Percentiles rank a stretch among this genome's conserved stretches.
Evolutionary conservation across 2,329 filamentous ascomycete species (phyloP).

Genomic region (Aspergillus sclerotialis): DNA sequence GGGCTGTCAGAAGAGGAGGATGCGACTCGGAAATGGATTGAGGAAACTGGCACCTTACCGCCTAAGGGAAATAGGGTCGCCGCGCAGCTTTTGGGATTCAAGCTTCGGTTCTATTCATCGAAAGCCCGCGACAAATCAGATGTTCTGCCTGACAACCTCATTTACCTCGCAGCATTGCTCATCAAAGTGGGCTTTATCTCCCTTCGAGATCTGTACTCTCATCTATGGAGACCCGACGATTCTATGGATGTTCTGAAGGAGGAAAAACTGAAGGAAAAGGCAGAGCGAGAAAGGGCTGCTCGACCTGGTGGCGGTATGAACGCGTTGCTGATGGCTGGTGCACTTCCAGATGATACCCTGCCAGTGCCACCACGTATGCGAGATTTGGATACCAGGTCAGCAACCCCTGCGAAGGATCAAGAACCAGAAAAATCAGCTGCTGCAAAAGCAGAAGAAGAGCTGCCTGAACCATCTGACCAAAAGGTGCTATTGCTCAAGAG

Average conservation of each 20-base stretch:
- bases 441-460: conserved; percentile 37
- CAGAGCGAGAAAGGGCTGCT: conserved; percentile 66
- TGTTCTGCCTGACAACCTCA: conserved; percentile 79
- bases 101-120: conserved; percentile 89
- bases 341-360: conserved; percentile 72
- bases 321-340: conserved; percentile 78
- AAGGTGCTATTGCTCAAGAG: conserved; percentile 80
- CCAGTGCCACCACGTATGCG: conserved; percentile 43
- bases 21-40: conserved; percentile 66
- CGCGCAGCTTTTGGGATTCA: conserved; percentile 93
- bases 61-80: conserved; percentile 83
- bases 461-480: conserved; percentile 74
- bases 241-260: conserved; percentile 69
- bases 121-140: conserved; percentile 67
- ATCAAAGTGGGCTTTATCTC: conserved; percentile 98
- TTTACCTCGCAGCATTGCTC: conserved; percentile 82
- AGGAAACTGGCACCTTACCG: conserved; percentile 71
- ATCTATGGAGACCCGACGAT: conserved; percentile 79
- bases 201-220: conserved; percentile 80
- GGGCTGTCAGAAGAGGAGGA: conserved; percentile 42
- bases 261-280: conserved; percentile 66
- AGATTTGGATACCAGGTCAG: conserved; percentile 46
- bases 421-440: conserved; percentile 36
- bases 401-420: conserved; percentile 49
- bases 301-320: conserved; percentile 69